Conservation (phyloP, 495 filamentous ascomycete species). For the Aspergillus sclerotioniger region DNA sequence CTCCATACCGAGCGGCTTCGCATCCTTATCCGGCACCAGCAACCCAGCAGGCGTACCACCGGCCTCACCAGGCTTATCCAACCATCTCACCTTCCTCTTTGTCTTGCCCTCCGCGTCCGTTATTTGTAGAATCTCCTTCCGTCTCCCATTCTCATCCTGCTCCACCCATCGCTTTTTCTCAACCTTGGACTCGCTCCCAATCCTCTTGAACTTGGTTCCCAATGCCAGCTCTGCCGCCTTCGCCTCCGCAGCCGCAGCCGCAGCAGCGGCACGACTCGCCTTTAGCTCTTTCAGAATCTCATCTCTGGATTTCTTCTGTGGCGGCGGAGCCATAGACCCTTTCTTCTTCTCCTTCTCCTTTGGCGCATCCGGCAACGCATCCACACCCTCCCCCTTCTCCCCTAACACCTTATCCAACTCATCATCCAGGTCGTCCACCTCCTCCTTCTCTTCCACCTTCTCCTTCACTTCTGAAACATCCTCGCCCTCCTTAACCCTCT, state of each 20-base stretch:
- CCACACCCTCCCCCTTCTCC: constrained; percentile 57
- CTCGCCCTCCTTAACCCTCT: constrained; percentile 69
- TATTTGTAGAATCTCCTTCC: constrained; percentile 80
- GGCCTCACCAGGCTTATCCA: constrained; percentile 44
- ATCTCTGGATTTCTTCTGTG: constrained; percentile 71
- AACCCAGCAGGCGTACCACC: constrained; percentile 37
- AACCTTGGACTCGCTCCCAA: constrained; percentile 53
- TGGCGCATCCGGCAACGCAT: constrained; percentile 39
- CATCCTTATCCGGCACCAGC: constrained; percentile 63
- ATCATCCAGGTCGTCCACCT: constrained; percentile 62
- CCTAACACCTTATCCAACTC: constrained; percentile 71
- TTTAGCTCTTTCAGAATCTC: constrained; percentile 81
- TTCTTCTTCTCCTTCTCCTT: constrained; percentile 64
- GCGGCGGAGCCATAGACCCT: constrained; percentile 67
- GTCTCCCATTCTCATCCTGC: constrained; percentile 60
- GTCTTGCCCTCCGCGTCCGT: constrained; percentile 84
- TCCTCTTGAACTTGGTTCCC: constrained; percentile 77
- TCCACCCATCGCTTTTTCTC: constrained; percentile 73
- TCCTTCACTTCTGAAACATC: constrained; percentile 51
- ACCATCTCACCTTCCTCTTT: constrained; percentile 71
- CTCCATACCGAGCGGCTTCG: constrained; percentile 73
- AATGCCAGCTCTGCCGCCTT: constrained; percentile 58
- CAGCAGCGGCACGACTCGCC: constrained; percentile 61
- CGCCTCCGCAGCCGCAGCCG: constrained; percentile 51
- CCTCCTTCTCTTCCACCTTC: constrained; percentile 20